Evolutionary conservation across 441 rosid genomes (phyloP).

Genomic region (Arabidopsis hybrid): DNA sequence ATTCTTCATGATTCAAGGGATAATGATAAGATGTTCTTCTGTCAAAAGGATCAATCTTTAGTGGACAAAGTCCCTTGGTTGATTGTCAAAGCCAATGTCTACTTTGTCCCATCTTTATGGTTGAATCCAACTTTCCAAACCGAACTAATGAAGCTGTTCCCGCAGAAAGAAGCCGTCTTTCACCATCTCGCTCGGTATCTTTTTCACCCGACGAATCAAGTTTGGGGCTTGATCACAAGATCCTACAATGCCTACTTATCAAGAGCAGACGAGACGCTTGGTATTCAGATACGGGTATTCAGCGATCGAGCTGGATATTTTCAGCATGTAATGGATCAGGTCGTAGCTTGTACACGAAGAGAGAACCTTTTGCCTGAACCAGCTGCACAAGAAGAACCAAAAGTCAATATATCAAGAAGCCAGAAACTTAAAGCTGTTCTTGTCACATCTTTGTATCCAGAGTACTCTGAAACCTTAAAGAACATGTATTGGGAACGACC

Average conservation of each 20-base stretch:
- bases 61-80: too few relatives aligned
- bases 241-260: constrained; percentile 68
- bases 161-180: constrained; percentile 67
- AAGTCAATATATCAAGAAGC: constrained; percentile 34
- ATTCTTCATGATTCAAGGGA: constrained; percentile 65
- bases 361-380: constrained; percentile 66
- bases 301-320: constrained; percentile 56
- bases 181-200: constrained; percentile 75
- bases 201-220: constrained; percentile 72
- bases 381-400: constrained; percentile 26
- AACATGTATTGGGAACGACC: constrained; percentile 76
- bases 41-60: too few relatives aligned
- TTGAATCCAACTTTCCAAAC: too few relatives aligned
- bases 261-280: constrained; percentile 73
- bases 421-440: constrained; percentile 62
- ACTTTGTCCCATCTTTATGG: too few relatives aligned
- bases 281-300: constrained; percentile 72
- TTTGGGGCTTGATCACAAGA: constrained; percentile 81
- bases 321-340: constrained; percentile 71
- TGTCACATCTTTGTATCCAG: constrained; percentile 63
- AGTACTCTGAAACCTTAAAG: constrained; percentile 65
- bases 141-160: constrained; percentile 50
- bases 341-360: constrained; percentile 59
- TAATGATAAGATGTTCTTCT: constrained; percentile 53
- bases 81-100: too few relatives aligned